Base-by-base conservation (phyloP, 768 basidiomycete species). In the Pholiota microspora region DNA sequence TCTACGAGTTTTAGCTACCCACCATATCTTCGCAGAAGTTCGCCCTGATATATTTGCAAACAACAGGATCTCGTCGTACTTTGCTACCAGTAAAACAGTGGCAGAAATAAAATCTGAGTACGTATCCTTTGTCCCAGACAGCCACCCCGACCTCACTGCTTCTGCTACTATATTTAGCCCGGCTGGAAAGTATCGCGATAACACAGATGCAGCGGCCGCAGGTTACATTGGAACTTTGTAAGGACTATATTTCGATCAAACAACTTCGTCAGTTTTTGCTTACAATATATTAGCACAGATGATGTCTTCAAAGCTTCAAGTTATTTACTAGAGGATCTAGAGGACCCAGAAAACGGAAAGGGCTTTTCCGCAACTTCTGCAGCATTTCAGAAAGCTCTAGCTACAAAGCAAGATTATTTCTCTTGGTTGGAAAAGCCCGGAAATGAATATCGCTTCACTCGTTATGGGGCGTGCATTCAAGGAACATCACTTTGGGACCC, bases 21-120 rank as follows among this genome's bases (percentile, higher is more conserved):
- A 69, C 49, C 73, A 77, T 55, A 61, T 77, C 53, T 77, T 73
- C 54, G 59, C 55, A 21, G 76, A 77, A 53, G 59, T 73, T n/a
- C 48, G 45, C 9, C 73, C 72, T 2, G 59, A 75, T 54, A 67
- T 71, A 4, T 78, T 73, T 52, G 64, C 71, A 2, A 71, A 74
- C 54, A 78, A 71, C 48, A 70, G 72, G 5, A 64, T 69, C 13
- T 75, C 75, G 2, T 67, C 69, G 9, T 50, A 65, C 35, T 52
- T 76, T 16, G 73, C 73, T 49, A 73, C 71, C 1, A 56, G 60
- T 15, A 74, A 67, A 53, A 52, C 63, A 7, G 63, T 60, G 32
- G 57, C 58, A 46, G 71, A 69, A 7, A 53, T 53, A 3, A 32
- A 16, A 32, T 5, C 32, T 9, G 45, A 44, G 52, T 53, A n/a